These are phyloP conservation scores for Chimonanthus salicifolius DNA, from an alignment of 164 flowering plant genomes.

Conservation along the genomic window DNA sequence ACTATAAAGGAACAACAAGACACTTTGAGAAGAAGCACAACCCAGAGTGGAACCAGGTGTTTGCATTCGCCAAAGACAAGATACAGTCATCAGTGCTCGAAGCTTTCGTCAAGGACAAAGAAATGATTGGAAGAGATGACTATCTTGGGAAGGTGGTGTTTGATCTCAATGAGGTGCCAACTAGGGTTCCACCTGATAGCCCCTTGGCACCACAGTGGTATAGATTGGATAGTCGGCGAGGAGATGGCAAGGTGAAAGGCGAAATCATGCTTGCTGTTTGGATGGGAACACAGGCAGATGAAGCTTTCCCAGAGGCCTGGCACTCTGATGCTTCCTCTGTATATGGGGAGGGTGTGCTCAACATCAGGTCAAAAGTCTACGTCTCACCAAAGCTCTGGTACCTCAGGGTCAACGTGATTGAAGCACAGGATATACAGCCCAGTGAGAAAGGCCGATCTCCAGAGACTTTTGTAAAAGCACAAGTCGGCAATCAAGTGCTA, in stretches of 20 bases:
- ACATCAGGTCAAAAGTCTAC: constrained; percentile 75
- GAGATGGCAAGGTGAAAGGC: constrained; percentile 56
- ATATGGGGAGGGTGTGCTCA: constrained; percentile 70
- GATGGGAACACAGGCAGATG: constrained; percentile 93
- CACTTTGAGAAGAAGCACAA: constrained; percentile 64
- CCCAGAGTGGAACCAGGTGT: constrained; percentile 73
- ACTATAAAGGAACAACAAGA: constrained; percentile 67
- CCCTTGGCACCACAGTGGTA: constrained; percentile 98
- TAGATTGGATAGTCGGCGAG: constrained; percentile 51
- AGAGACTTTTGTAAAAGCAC: constrained; percentile 55
- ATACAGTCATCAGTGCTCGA: constrained; percentile 20
- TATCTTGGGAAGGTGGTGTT: constrained; percentile 59
- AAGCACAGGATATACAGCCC: constrained; percentile 78
- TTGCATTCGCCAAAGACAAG: constrained; percentile 28
- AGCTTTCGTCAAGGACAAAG: constrained; percentile 27
- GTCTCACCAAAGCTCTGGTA: constrained; percentile 93
- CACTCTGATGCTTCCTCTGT: constrained; percentile 80
- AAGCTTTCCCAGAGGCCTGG: constrained; percentile 88
- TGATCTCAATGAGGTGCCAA: constrained; percentile 76
- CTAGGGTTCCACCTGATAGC: constrained; percentile 87
- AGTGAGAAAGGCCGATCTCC: constrained; percentile 48
- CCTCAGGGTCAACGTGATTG: constrained; percentile 82
- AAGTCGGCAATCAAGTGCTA: constrained; percentile 65
- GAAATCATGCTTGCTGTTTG: constrained; percentile 87
- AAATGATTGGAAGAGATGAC: constrained; percentile 67